A percentile compares a stretch with the other conserved stretches of the same genome.
These are phyloP conservation scores for Melampsora abietis-canadensis DNA, from an alignment of 1,284 basidiomycete species.

Conservation along the genomic window DNA sequence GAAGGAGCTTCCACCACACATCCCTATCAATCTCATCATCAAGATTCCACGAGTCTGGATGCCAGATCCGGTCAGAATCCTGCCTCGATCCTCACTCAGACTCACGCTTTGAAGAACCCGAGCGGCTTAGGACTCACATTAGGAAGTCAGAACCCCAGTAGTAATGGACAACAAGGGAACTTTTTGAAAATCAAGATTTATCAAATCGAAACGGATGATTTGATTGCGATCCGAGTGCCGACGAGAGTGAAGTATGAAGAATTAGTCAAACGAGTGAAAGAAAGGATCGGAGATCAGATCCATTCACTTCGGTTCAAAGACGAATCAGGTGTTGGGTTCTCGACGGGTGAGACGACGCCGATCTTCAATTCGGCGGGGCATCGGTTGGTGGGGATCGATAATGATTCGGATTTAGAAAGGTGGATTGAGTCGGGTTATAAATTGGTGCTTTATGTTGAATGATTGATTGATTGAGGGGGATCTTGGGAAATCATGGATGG, in stretches of 20 bases:
- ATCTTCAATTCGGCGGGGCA: not conserved
- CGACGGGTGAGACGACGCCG: slow-evolving; percentile 2
- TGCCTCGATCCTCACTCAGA: slow-evolving; percentile 13
- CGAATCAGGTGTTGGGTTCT: slow-evolving; percentile 53
- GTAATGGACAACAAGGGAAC: not conserved
- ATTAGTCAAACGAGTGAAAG: slow-evolving; percentile 84
- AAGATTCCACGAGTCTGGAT: slow-evolving; percentile 10
- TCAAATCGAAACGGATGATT: slow-evolving; percentile 81
- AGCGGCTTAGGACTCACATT: slow-evolving; percentile 45
- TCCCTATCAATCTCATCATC: not conserved
- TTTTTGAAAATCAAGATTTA: slow-evolving; percentile 99
- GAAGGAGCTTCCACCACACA: not conserved
- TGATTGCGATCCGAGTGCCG: slow-evolving; percentile 93
- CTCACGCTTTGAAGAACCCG: too few species aligned
- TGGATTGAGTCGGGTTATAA: slow-evolving; percentile 85
- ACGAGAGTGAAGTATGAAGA: slow-evolving; percentile 78
- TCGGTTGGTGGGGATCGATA: slow-evolving; percentile 64
- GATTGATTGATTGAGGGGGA: not conserved
- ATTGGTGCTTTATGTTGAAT: slow-evolving; percentile 75
- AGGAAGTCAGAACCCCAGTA: slow-evolving; percentile 26
- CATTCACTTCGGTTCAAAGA: slow-evolving; percentile 69
- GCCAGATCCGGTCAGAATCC: slow-evolving; percentile 2
- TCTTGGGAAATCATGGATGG: too few species aligned
- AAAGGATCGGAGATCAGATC: slow-evolving; percentile 75
- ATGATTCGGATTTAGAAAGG: slow-evolving; percentile 67